Evolutionary conservation across 2,329 filamentous ascomycete genomes (phyloP), one percentile per base, ranked within the genome.

Genomic region (Septoria petroselini): DNA sequence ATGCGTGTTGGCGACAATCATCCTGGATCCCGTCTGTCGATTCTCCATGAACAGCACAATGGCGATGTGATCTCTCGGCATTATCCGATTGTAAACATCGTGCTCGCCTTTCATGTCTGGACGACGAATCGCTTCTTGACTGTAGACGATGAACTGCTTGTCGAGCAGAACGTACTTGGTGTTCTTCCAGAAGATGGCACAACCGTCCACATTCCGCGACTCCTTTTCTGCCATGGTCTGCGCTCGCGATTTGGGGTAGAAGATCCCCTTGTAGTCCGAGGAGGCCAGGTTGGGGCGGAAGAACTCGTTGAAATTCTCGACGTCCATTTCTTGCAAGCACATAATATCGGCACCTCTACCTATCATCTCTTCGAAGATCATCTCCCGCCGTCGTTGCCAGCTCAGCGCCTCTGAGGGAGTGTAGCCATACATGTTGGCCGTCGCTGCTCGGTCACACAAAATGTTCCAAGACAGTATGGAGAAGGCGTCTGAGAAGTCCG

Each of bases 41-140:
- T 95, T 96, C 70, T 98, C 93, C 55, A 98, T 82, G 74, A 97
- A 95, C 48, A 86, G 83, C 40, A 95, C 82, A 40, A 95, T 85
- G 12, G 87, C 93, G 69, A 98, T 95, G 67, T 97, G 91, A 76
- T 98, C 93, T 72, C 93, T 89, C 54, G 91, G 91, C 93, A 96
- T 97, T 53, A 98, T 86, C 21, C 93, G 86, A 69, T 98, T 98
- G 78, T 95, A 97, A 50, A 97, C 91, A 64, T 98, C 93, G 66
- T 95, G 88, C 64, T 95, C 89, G 49, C 91, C 88, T 73, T 97
- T 97, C 82, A 96, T 95, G 67, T 97, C 93, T 2, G 91, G 88
- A 58, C 93, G 80, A 66, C 94, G 93, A 70, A 98, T 95, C 58
- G 91, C 91, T 49, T 89, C 88, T 52, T 88, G 86, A 30, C 87